Conservation (phyloP, 139 green algal species). For the Ettlia oleoabundans region DNA sequence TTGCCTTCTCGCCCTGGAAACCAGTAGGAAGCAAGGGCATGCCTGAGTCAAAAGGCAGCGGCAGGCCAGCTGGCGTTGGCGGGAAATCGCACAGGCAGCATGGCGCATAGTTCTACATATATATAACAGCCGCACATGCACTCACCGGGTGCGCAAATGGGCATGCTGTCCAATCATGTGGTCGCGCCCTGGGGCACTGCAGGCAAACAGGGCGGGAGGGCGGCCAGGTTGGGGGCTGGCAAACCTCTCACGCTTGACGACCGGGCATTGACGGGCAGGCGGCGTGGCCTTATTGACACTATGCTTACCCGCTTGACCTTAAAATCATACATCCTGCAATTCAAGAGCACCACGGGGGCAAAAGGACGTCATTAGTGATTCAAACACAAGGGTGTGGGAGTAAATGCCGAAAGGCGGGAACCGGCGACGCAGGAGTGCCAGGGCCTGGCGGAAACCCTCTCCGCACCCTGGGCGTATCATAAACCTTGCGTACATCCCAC, state of each 20-base stretch:
- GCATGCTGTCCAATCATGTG: conserved; percentile 77
- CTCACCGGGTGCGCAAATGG: conserved; percentile 23
- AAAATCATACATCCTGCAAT: conserved; percentile 51
- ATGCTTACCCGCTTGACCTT: conserved; percentile 37
- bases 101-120: no score
- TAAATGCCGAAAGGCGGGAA: not conserved
- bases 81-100: no score
- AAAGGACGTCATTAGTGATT: no score
- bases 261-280: not conserved
- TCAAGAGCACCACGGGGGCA: no score
- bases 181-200: conserved; percentile 58
- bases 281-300: no score
- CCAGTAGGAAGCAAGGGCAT: no score
- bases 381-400: no score
- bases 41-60: no score
- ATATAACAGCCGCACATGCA: not conserved
- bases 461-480: no score
- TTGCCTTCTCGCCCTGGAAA: conserved; percentile 86
- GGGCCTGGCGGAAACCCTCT: no score
- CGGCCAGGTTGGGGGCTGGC: not conserved
- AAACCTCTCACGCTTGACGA: not conserved
- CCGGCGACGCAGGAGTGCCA: not conserved
- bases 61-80: no score
- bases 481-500: no score
- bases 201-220: not conserved